A percentile compares a stretch with the other conserved stretches of the same genome.
Evolutionary conservation across 148 eudicot genomes (phyloP).

Genomic region (Polygonum maritimum): DNA sequence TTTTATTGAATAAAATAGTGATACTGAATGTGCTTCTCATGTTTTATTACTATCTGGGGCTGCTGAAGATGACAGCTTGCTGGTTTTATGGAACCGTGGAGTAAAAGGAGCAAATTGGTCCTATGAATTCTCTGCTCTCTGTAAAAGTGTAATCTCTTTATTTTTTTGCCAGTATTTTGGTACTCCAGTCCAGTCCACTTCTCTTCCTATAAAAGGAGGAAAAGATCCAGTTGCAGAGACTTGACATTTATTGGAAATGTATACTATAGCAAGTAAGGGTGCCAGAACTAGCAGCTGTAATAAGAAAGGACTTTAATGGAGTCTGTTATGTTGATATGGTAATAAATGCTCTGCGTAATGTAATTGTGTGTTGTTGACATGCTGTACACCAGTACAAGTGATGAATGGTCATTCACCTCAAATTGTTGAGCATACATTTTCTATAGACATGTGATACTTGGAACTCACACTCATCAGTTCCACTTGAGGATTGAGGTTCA

Average conservation of each 20-base stretch:
- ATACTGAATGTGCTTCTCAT: not conserved
- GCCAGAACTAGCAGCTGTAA: not conserved
- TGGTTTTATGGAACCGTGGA: conserved; percentile 1
- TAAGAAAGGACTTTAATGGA: not conserved
- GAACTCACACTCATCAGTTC: no score
- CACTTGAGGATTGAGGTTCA: no score
- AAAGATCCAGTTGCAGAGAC: conserved; percentile 8
- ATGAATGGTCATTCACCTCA: no score
- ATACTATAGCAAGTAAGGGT: not conserved
- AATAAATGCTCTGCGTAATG: not conserved
- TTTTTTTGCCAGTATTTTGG: not conserved
- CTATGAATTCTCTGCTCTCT: not conserved
- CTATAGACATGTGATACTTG: no score
- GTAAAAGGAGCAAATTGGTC: not conserved
- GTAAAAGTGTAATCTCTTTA: not conserved
- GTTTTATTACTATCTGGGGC: not conserved
- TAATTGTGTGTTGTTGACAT: not conserved
- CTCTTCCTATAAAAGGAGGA: conserved; percentile 10
- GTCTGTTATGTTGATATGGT: not conserved
- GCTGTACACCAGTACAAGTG: no score
- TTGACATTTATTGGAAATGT: not conserved
- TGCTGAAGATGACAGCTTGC: conserved; percentile 1
- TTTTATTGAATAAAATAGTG: not conserved
- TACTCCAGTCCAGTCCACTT: not conserved
- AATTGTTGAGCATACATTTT: no score